Percentiles rank a stretch among this genome's conserved stretches.
Conservation (phyloP, 2,329 filamentous ascomycete species). For the Colletotrichum australisinense region DNA sequence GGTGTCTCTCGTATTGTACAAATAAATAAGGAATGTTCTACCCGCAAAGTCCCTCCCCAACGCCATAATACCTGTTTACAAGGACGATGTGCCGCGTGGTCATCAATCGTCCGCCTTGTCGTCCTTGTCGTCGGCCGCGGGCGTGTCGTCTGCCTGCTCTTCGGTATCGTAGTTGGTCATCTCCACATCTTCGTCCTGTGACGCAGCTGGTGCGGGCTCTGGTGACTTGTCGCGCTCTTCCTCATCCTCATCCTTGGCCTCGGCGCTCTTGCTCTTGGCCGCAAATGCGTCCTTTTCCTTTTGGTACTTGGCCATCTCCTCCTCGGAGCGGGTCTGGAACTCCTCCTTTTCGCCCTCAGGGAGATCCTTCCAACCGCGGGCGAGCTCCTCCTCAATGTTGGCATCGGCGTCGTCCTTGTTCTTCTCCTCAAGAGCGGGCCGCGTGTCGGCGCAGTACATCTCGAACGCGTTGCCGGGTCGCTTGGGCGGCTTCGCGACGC, state of each 20-base stretch:
- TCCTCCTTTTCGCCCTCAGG: constrained; percentile 60
- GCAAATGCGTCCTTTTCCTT: constrained; percentile 50
- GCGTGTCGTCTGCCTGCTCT: constrained; percentile 43
- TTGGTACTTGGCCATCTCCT: constrained; percentile 53
- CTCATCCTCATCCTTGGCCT: constrained; percentile 37
- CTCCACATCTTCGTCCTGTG: constrained; percentile 61
- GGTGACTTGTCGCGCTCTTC: constrained; percentile 37
- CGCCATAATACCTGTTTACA: constrained; percentile 14
- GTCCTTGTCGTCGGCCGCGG: constrained; percentile 31
- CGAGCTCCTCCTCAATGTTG: constrained; percentile 65
- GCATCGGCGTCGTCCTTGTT: constrained; percentile 51
- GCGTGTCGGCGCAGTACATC: constrained; percentile 64
- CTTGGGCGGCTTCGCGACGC: constrained; percentile 53
- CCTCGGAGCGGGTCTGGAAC: constrained; percentile 56
- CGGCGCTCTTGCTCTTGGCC: constrained; percentile 39
- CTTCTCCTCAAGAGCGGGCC: constrained; percentile 57
- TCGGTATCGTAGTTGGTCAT: constrained; percentile 61
- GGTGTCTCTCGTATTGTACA: constrained; percentile 26
- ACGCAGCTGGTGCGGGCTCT: constrained; percentile 38
- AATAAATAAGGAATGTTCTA: constrained; percentile 23
- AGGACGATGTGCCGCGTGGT: not conserved
- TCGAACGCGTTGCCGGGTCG: constrained; percentile 63
- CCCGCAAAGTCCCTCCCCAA: constrained; percentile 23
- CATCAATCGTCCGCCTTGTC: constrained; percentile 30
- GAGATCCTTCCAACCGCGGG: constrained; percentile 66